A percentile compares a stretch with the other conserved stretches of the same genome.
Conservation (phyloP, 805 yeast genomes). For the Saccharomycodes ludwigii region DNA sequence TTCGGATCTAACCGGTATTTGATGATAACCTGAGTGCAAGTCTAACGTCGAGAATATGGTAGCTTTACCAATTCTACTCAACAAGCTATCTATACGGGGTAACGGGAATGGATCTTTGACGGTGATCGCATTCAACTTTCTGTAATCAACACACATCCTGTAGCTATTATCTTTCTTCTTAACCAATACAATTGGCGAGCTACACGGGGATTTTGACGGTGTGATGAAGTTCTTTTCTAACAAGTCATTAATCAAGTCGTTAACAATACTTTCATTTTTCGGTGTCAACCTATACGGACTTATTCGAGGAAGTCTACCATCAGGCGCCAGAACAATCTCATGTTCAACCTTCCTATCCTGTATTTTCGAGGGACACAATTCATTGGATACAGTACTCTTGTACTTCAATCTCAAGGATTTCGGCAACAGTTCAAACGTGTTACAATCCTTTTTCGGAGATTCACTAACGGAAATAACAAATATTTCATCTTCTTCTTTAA, state of each 20-base stretch:
- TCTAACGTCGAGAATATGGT: constrained; percentile 7
- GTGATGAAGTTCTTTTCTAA: constrained; percentile 5
- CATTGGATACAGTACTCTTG: too few species aligned
- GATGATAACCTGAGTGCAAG: constrained; percentile 9
- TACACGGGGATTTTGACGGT: constrained; percentile 8
- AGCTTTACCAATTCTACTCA: constrained; percentile 3
- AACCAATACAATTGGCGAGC: constrained; percentile 10
- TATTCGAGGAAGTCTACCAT: too few species aligned
- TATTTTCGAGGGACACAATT: too few species aligned
- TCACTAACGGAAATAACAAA: too few species aligned
- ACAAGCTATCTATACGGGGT: constrained; percentile 5
- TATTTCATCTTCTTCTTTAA: too few species aligned
- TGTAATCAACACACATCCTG: constrained; percentile 8
- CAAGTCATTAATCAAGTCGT: constrained; percentile 5
- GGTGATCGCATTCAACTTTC: constrained; percentile 6
- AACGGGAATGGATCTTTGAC: constrained; percentile 8
- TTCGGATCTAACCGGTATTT: constrained; percentile 6
- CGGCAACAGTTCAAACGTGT: too few species aligned
- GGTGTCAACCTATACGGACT: constrained; percentile 10
- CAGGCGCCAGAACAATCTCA: too few species aligned
- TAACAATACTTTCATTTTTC: constrained; percentile 5
- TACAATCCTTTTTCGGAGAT: too few species aligned
- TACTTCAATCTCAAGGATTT: too few species aligned
- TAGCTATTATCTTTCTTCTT: constrained; percentile 9
- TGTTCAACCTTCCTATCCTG: too few species aligned